Conservation (phyloP, 2,329 filamentous ascomycete species). For the Arthroderma uncinatum region DNA sequence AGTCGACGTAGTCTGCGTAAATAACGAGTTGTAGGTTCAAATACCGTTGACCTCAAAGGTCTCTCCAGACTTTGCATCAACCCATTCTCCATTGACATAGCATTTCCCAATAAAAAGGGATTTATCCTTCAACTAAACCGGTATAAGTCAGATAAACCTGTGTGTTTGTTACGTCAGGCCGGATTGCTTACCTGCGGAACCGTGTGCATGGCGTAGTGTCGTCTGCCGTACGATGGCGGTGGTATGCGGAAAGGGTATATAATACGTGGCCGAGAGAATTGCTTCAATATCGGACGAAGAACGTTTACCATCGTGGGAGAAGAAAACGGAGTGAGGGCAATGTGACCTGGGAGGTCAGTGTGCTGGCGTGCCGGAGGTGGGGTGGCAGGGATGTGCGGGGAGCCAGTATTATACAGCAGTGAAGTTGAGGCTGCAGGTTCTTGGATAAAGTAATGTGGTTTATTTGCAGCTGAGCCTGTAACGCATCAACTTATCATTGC, state of each 20-base stretch:
- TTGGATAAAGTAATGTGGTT: not conserved
- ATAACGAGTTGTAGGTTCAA: slow-evolving; percentile 6
- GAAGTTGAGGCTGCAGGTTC: not conserved
- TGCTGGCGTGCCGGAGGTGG: not conserved
- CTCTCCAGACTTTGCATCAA: slow-evolving; percentile 71
- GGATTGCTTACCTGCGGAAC: slow-evolving; percentile 28
- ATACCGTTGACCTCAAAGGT: slow-evolving; percentile 76
- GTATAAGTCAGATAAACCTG: slow-evolving; percentile 1
- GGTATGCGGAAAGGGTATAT: slow-evolving; percentile 30
- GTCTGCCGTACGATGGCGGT: slow-evolving; percentile 22
- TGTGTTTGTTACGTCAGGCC: slow-evolving; percentile 9
- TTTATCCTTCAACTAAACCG: slow-evolving; percentile 57
- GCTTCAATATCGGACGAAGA: slow-evolving; percentile 24
- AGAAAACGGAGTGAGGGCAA: not conserved
- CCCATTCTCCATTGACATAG: slow-evolving; percentile 91
- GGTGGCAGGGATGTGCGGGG: not conserved
- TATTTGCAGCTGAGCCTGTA: not conserved
- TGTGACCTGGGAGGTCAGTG: not conserved
- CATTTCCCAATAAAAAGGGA: slow-evolving; percentile 73
- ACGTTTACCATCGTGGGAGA: slow-evolving; percentile 12
- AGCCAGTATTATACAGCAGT: not conserved
- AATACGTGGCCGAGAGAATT: slow-evolving; percentile 26
- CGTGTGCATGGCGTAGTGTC: slow-evolving; percentile 34
- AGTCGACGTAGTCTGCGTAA: not conserved
- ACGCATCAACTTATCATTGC: not conserved